Percentiles rank a stretch among this genome's conserved stretches.
These are phyloP conservation scores for Globisporangium spinosum DNA, from an alignment of 352 stramenopile genomes.

Conservation along the genomic window DNA sequence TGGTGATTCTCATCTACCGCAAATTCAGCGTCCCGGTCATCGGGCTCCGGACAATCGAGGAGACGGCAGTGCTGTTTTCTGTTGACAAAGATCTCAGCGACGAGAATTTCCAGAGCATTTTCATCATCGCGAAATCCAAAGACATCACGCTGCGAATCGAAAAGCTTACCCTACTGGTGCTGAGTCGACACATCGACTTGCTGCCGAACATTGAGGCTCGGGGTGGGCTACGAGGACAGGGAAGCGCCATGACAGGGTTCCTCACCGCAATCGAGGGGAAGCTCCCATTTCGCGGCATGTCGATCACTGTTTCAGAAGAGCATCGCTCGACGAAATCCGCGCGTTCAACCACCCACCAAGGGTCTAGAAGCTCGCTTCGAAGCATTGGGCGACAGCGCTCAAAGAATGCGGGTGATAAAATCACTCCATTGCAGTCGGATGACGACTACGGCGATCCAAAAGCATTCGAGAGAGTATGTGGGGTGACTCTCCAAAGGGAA, in stretches of 20 bases:
- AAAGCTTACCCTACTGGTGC: constrained; percentile 40
- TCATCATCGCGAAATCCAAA: constrained; percentile 49
- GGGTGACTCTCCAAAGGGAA: neutral
- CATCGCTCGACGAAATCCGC: constrained; percentile 7
- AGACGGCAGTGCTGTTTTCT: constrained; percentile 45
- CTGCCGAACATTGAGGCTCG: constrained; percentile 31
- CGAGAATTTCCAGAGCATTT: constrained; percentile 52
- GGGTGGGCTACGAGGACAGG: neutral
- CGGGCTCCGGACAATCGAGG: constrained; percentile 50
- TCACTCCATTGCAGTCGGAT: constrained; percentile 11
- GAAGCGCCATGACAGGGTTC: constrained; percentile 23
- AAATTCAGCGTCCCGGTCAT: constrained; percentile 60
- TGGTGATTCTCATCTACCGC: constrained; percentile 61
- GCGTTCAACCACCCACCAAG: neutral
- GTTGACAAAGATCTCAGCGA: constrained; percentile 44
- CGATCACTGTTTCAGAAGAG: constrained; percentile 18
- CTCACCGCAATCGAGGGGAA: constrained; percentile 12
- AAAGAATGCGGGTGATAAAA: constrained; percentile 9
- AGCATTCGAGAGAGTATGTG: neutral
- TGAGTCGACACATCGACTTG: constrained; percentile 48
- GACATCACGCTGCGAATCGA: constrained; percentile 56
- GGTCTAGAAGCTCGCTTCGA: neutral
- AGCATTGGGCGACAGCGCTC: neutral
- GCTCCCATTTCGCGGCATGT: constrained; percentile 29
- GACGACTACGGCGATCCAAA: constrained; percentile 10